Evolutionary conservation across 495 filamentous ascomycete genomes (phyloP), one percentile per base, ranked within the genome.

Genomic region (Penicillium herquei): DNA sequence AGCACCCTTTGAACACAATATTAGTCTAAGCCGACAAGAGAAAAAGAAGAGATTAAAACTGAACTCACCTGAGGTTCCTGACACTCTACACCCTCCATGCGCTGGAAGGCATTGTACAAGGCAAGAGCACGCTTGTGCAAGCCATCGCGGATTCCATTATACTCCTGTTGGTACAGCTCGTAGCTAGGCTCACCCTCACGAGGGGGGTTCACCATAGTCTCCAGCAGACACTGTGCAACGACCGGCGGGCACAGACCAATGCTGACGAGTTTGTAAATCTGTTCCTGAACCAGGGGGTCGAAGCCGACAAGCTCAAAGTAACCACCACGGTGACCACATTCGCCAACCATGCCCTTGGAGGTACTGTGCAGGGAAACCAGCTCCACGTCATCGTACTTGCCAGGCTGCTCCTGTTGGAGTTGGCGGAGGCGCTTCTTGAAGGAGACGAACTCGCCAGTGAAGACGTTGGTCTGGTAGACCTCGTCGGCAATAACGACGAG

Each of bases 381-480:
- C 73, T 98, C 93, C 52, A 98, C 77, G 55, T 86, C 69, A 71
- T 93, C 90, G 78, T 88, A 98, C 69, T 86, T 88, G 56, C 76
- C 80, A 4, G 89, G 84, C 8, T 75, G 60, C 64, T 87, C 83
- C 66, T 87, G 80, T 71, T 98, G 95, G 42, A 98, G 72, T 62
- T 88, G 86, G 17, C 92, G 84, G 11, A 98, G 84, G 35, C 87
- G 84, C 64, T 89, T 86, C 78, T 98, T 96, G 85, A 98, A 98
- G 51, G 87, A 92, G 70, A 89, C 84, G 77, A 98, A 98, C 63
- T 92, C 79, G 67, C 95, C 95, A 43, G 86, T 68, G 75, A 98
- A 98, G 61, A 98, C 87, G 70, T 98, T 98, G 66, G 95, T 98
- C 75, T 98, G 94, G 82, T 98, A 98, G 7, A 98, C 94, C 73